phyloP scores from a whole-genome alignment of 345 rosid genomes.

The Arabidopsis suecica region DNA sequence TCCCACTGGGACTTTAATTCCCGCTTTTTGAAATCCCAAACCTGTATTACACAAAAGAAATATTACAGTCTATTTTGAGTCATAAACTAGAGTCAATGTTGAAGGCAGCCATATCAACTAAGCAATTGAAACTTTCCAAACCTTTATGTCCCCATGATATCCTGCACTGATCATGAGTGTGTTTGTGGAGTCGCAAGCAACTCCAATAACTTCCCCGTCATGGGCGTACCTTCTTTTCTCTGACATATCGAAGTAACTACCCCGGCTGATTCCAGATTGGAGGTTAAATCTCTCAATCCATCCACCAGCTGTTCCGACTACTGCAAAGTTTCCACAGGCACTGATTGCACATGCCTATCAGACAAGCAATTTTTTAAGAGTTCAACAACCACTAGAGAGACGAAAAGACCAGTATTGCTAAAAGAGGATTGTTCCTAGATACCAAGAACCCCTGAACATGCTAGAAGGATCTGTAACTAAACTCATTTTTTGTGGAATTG shows the following conservation, averaged over 20 bases:
- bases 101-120: slow-evolving; percentile 18
- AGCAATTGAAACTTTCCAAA: slow-evolving; percentile 27
- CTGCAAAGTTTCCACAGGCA: slow-evolving; percentile 96
- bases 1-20: slow-evolving; percentile 80
- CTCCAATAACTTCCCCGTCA: slow-evolving; percentile 82
- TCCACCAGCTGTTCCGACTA: slow-evolving; percentile 91
- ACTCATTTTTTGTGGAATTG: slow-evolving; percentile 9
- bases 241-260: slow-evolving; percentile 70
- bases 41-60: slow-evolving; percentile 51
- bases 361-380: slow-evolving; percentile 13
- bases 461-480: slow-evolving; percentile 11
- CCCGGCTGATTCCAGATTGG: slow-evolving; percentile 95
- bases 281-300: slow-evolving; percentile 96
- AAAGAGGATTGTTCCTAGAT: background rate
- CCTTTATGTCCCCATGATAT: slow-evolving; percentile 90
- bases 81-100: background rate
- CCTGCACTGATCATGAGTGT: slow-evolving; percentile 94
- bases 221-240: slow-evolving; percentile 67
- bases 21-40: slow-evolving; percentile 91
- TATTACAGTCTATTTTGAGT: background rate
- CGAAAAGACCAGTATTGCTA: background rate
- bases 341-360: slow-evolving; percentile 88
- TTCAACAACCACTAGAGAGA: slow-evolving; percentile 1
- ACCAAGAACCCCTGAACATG: slow-evolving; percentile 17
- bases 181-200: slow-evolving; percentile 95